Evolutionary conservation across 2,329 filamentous ascomycete genomes (phyloP), one percentile per base, ranked within the genome.

Genomic region (Cladophialophora carrionii): DNA sequence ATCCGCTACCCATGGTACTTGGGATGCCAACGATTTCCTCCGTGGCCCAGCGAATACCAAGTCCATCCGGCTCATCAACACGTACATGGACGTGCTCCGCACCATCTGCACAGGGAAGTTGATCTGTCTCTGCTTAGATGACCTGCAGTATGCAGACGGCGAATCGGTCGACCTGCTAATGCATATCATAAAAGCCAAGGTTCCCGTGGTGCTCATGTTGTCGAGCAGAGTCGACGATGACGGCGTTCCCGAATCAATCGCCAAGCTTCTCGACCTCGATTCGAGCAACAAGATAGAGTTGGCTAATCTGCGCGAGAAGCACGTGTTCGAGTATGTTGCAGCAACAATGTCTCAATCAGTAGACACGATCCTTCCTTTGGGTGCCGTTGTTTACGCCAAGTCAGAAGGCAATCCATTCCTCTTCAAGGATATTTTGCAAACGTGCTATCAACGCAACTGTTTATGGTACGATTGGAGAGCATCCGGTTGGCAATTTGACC

Each of bases 391-490:
- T 5, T 90, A 96, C 75, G 92, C 94, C 72, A 96, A 95, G 78
- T 94, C 91, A 8, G 86, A 86, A 29, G 93, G 93, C 1, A 96
- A 96, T 67, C 89, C 92, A 0, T 97, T 96, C 73, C 96, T 95
- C 73, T 90, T 96, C 76, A 85, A 91, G 62, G 91, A 96, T 77
- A 96, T 97, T 85, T 84, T 97, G 4, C 91, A 91, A 73, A 89
- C 90, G 2, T 96, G 91, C 74, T 88, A 96, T 75, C 87, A 91
- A 48, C 95, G 91, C 74, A 89, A 89, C 70, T 96, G 91, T 75
- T 90, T 97, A 57, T 96, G 88, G 85, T 97, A 96, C 76, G 92
- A 92, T 67, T 96, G 95, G 83, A 88, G 87, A 71, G 86, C 89
- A 69, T 90, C 88, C 54, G 84, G 85, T 53, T 98, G 94, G 94